phyloP scores from a whole-genome alignment of 805 yeast species.

The Zygotorulaspora florentina region DNA sequence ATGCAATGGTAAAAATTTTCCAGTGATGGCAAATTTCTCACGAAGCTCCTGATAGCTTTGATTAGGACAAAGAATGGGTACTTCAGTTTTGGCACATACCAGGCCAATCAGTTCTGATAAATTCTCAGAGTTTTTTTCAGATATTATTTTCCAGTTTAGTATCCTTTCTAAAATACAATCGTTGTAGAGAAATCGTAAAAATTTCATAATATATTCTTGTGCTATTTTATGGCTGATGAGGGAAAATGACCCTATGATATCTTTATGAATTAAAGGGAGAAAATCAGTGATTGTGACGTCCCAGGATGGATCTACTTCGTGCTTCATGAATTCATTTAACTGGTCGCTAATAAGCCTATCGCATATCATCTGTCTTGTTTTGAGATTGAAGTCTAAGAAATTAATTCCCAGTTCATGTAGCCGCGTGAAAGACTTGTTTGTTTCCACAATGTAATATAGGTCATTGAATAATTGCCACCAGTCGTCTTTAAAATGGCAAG shows the following conservation, averaged over 20 bases:
- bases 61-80: conserved; percentile 16
- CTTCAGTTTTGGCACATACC: conserved; percentile 26
- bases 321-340: conserved; percentile 17
- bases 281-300: conserved; percentile 17
- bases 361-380: conserved; percentile 18
- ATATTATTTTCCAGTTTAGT: conserved; percentile 31
- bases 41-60: conserved; percentile 26
- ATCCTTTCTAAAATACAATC: conserved; percentile 22
- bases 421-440: conserved; percentile 11
- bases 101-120: conserved; percentile 26
- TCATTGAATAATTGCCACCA: conserved; percentile 33
- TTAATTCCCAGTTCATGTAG: conserved; percentile 24
- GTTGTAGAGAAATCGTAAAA: conserved; percentile 22
- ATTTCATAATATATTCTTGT: conserved; percentile 9
- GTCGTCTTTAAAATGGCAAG: conserved; percentile 15
- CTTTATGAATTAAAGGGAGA: conserved; percentile 21
- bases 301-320: conserved; percentile 28
- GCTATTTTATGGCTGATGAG: conserved; percentile 13
- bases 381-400: conserved; percentile 18
- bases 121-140: conserved; percentile 33
- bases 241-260: conserved; percentile 19
- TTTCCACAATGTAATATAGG: conserved; percentile 14
- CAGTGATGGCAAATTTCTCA: conserved; percentile 27
- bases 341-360: conserved; percentile 14
- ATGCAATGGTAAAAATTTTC: conserved; percentile 36